These are phyloP conservation scores for Lepiota venenata DNA, from an alignment of 768 basidiomycete genomes.

Conservation along the genomic window DNA sequence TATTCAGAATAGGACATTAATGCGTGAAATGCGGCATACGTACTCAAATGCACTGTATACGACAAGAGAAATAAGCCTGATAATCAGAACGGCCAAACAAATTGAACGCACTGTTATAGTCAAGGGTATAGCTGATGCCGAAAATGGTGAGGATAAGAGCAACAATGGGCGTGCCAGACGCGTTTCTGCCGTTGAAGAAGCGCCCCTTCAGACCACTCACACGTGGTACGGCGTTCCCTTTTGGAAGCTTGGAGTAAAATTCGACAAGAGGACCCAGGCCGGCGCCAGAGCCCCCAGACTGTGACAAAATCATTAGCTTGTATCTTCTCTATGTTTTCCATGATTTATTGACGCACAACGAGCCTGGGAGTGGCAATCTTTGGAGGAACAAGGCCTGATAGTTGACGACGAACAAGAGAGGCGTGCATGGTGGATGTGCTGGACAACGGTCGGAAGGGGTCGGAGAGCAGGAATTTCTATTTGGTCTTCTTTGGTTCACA, in stretches of 20 bases:
- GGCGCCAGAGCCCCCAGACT: constrained; percentile 82
- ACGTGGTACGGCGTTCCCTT: constrained; percentile 68
- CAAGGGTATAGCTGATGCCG: constrained; percentile 79
- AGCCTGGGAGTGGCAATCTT: constrained; percentile 92
- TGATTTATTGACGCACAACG: constrained; percentile 52
- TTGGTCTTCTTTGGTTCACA: constrained; percentile 15
- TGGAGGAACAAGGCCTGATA: constrained; percentile 85
- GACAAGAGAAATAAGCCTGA: neutral
- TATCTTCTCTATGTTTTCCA: neutral
- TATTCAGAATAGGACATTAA: constrained; percentile 19
- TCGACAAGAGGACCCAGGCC: constrained; percentile 84
- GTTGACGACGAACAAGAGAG: constrained; percentile 79
- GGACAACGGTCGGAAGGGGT: constrained; percentile 25
- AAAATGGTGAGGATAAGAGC: constrained; percentile 65
- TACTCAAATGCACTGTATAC: constrained; percentile 78
- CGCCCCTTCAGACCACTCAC: constrained; percentile 72
- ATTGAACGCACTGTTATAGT: constrained; percentile 78
- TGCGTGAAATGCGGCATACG: constrained; percentile 24
- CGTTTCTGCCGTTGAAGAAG: constrained; percentile 85
- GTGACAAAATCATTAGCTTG: constrained; percentile 6
- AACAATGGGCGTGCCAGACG: constrained; percentile 66
- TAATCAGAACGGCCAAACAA: constrained; percentile 12
- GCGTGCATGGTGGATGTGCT: constrained; percentile 23
- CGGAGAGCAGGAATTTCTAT: constrained; percentile 19
- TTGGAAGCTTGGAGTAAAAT: constrained; percentile 96